Percentiles rank a stretch among this genome's conserved stretches.
These are phyloP conservation scores for Trypanosoma vivax DNA, from an alignment of 208 protist genomes.

Conservation along the genomic window DNA sequence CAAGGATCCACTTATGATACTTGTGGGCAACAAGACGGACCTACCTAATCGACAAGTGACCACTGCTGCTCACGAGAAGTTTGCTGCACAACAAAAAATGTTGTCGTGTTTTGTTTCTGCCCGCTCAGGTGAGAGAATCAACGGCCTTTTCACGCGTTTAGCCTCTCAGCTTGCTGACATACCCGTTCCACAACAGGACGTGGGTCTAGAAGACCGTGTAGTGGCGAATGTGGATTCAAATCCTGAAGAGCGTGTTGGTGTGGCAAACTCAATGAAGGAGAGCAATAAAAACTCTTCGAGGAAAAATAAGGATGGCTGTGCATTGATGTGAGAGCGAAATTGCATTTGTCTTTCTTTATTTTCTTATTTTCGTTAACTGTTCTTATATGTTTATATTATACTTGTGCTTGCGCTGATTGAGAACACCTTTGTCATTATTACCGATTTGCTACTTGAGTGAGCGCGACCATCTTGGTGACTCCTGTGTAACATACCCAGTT, in stretches of 20 bases:
- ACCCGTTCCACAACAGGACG: slow-evolving; percentile 55
- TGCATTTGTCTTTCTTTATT: slow-evolving; percentile 14
- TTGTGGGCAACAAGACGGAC: slow-evolving; percentile 92
- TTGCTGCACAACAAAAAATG: slow-evolving; percentile 36
- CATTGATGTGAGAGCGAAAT: slow-evolving; percentile 30
- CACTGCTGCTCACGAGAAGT: slow-evolving; percentile 43
- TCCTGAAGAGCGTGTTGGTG: slow-evolving; percentile 7
- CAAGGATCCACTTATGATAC: slow-evolving; percentile 49
- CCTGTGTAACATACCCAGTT: no score
- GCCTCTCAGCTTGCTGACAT: slow-evolving; percentile 84
- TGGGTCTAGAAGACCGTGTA: slow-evolving; percentile 56
- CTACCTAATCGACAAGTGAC: slow-evolving; percentile 82
- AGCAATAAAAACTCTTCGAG: slow-evolving; percentile 6
- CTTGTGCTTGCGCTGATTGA: slow-evolving; percentile 3
- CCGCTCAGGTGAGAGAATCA: slow-evolving; percentile 87
- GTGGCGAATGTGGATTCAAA: slow-evolving; percentile 39
- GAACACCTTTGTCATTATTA: no score
- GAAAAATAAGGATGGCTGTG: slow-evolving; percentile 38
- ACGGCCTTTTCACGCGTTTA: slow-evolving; percentile 70
- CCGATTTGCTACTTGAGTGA: no score
- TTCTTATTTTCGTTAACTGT: not conserved
- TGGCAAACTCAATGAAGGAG: slow-evolving; percentile 8
- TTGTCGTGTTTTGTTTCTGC: slow-evolving; percentile 81
- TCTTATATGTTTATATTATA: slow-evolving; percentile 8
- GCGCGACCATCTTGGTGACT: no score